Evolutionary conservation across 1,284 basidiomycete species (phyloP).

Genomic region (Ganoderma multipileum): DNA sequence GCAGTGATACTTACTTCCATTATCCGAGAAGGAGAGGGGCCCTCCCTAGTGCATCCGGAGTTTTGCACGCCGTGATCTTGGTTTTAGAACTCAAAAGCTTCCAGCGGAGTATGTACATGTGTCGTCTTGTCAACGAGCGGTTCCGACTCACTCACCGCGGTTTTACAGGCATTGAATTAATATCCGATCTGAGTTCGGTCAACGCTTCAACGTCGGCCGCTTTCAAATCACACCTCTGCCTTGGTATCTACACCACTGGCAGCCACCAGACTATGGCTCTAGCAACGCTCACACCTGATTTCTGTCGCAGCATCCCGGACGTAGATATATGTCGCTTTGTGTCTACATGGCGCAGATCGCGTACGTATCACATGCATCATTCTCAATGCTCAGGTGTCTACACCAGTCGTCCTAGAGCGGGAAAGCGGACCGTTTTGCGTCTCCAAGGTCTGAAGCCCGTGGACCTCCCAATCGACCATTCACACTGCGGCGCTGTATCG

Average conservation of each 20-base stretch:
- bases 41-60: not conserved
- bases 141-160: not conserved
- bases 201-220: not conserved
- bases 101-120: not conserved
- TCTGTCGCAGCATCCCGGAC: not conserved
- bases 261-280: too few relatives aligned
- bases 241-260: not conserved
- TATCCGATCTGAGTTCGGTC: not conserved
- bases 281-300: too few relatives aligned
- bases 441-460: not conserved
- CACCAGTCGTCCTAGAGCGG: not conserved
- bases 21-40: not conserved
- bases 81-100: not conserved
- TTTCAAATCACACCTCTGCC: not conserved
- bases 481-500: not conserved
- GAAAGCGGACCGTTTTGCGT: not conserved
- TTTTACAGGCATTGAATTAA: not conserved
- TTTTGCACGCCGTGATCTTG: not conserved
- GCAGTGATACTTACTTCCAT: not conserved
- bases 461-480: not conserved
- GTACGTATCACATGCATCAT: not conserved
- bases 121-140: not conserved
- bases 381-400: not conserved
- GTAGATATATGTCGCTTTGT: not conserved
- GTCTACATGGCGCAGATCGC: not conserved